Base-by-base conservation (phyloP, 768 basidiomycete genomes). In the Rhizopogon roseolus region DNA sequence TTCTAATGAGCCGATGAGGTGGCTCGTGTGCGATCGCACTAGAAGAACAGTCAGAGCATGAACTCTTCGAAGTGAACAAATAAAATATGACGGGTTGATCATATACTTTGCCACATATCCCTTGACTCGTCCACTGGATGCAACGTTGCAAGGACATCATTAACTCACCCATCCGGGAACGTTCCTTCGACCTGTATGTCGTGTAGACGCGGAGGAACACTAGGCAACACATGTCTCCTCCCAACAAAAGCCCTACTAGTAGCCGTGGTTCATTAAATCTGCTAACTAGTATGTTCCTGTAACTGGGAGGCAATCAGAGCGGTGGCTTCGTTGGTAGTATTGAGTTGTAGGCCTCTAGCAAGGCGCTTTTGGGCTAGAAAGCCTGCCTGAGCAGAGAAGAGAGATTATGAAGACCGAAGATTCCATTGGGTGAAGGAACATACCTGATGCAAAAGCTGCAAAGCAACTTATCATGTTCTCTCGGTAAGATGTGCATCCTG, bases 91-190 rank as follows among this genome's bases (percentile, higher is more conserved):
- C 93, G 96, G 94, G 65, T 99, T 98, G 66, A 98, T 84, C 13
- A 97, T 98, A 19, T 98, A 98, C 67, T 98, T 99, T 14, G 95
- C 81, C 25, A 98, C 78, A 69, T 98, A 98, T 56, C 95, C 78
- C 76, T 97, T 98, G 50, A 98, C 96, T 14, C 97, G 79, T 8
- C 76, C 84, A 65, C 98, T 99, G 67, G 38, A 39, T 49, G 27
- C 53, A 36, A 46, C 25, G 6, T 14, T 50, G 53, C 37, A 22
- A 29, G 14, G 37, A 13, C 10, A 29, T 19, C 22, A 29, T 27
- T 52, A 8, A 63, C 80, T 41, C 62, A 91, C 93, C 90, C 90
- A 58, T 94, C 94, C 6, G 70, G 76, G 62, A 98, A 93, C 1
- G 93, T 95, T 13, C 94, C 94, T 66, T 98, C 94, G 0, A 97